Base-by-base conservation (phyloP, 306 rosid genomes). In the Quercus ilex region DNA sequence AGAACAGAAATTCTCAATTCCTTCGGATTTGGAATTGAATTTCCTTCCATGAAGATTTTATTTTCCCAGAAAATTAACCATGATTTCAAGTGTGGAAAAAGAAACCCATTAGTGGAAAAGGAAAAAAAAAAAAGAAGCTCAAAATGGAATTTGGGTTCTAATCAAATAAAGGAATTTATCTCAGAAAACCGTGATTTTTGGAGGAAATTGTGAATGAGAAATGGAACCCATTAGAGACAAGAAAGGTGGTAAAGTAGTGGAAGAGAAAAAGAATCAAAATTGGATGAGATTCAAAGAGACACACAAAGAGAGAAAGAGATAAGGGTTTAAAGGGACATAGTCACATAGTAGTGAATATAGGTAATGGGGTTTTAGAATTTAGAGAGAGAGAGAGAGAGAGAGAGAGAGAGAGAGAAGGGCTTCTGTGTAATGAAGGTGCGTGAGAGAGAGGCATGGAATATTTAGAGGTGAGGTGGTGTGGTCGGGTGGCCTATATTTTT, bases 361-460 rank as follows among this genome's bases (percentile, higher is more conserved):
- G 30, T 59, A 5, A 21, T 1, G 70, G 20, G 43, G 52, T 35
- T 38, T 35, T 62, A 67, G 49, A 41, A 41, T 41, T 41, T 6
- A 38, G 46, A 38, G 46, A 38, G 43, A 38, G 43, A 38, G 43
- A 35, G 43, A 6, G 55, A 58, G 20, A 49, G 31, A 12, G 23
- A 23, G 23, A 23, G 23, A 23, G 23, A 23, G 23, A 23, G 23
- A 23, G 23, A 23, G 23, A 23, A 0, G 0, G 78, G 41, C 83
- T 77, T 31, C 20, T 76, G 78, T 84, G 5, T 73, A 78, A 83
- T 76, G 74, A 55, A 43, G 26, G 74, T 21, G 64, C 67, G 77
- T 83, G 52, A 75, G 86, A 69, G 64, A 72, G 77, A 71, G 90
- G 85, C 86, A 83, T 83, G 80, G 91, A 86, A 89, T 80, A 80